Conservation (phyloP, 1,284 basidiomycete species). For the Sporisorium exsertum region DNA sequence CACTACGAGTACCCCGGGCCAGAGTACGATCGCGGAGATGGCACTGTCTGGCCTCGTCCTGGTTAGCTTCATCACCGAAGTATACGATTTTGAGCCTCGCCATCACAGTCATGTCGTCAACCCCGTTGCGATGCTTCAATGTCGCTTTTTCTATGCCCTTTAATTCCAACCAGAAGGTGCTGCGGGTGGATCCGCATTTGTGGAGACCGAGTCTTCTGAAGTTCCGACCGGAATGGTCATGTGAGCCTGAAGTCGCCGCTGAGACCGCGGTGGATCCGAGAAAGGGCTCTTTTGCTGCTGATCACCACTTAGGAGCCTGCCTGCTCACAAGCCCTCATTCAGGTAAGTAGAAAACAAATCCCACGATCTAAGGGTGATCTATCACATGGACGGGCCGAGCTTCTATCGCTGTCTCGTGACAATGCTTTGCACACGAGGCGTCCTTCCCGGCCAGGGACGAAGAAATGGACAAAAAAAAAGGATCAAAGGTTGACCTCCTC, state of each 20-base stretch:
- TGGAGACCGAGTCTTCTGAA: neutral
- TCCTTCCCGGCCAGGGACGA: too few relatives aligned
- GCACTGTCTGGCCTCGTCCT: constrained; percentile 52
- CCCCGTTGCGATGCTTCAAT: neutral
- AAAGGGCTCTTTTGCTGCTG: too few relatives aligned
- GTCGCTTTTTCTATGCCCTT: neutral
- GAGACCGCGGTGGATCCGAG: neutral
- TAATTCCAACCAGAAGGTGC: neutral
- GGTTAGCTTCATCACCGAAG: constrained; percentile 5
- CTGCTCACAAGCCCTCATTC: too few relatives aligned
- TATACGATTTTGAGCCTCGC: neutral
- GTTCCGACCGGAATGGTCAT: neutral
- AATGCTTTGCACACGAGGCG: too few relatives aligned
- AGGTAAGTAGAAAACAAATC: too few relatives aligned
- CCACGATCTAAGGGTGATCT: neutral
- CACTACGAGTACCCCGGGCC: constrained; percentile 56
- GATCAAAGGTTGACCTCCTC: too few relatives aligned
- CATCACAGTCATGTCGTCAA: neutral
- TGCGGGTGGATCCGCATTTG: neutral
- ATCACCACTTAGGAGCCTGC: neutral
- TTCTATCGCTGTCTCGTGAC: too few relatives aligned
- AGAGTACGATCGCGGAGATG: constrained; percentile 54
- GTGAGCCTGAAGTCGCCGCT: neutral
- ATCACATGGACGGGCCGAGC: neutral
- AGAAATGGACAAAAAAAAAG: too few relatives aligned